Percentiles rank a stretch among this genome's conserved stretches.
Evolutionary conservation across 768 basidiomycete species (phyloP).

Genomic region (Tylopilus plumbeoviolaceoides): DNA sequence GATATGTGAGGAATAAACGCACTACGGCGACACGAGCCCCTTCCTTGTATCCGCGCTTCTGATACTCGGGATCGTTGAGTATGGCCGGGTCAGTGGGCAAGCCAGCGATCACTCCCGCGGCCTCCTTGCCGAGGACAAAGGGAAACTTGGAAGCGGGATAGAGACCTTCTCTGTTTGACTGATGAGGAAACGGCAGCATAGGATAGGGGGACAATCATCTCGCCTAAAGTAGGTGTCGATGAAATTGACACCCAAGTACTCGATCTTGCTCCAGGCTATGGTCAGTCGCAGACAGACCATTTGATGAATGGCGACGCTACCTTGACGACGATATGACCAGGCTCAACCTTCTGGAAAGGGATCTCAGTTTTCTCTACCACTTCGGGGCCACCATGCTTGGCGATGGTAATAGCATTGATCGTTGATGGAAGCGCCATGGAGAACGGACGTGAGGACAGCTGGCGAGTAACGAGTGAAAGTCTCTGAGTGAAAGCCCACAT

Average conservation of each 20-base stretch:
- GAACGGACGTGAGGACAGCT: conserved; percentile 26
- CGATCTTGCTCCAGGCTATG: conserved; percentile 39
- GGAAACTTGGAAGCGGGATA: conserved; percentile 61
- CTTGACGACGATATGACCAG: conserved; percentile 53
- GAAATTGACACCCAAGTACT: conserved; percentile 83
- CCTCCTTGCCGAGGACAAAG: conserved; percentile 71
- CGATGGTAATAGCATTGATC: conserved; percentile 69
- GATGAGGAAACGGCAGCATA: background rate
- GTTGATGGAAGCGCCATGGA: conserved; percentile 55
- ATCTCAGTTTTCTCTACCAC: conserved; percentile 64
- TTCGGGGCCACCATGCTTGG: conserved; percentile 71
- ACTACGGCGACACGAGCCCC: conserved; percentile 77
- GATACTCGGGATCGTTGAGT: conserved; percentile 56
- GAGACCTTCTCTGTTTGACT: conserved; percentile 49
- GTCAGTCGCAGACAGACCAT: background rate
- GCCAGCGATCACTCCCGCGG: conserved; percentile 68
- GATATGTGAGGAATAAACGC: conserved; percentile 20
- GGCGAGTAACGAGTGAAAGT: conserved; percentile 26
- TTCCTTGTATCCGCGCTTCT: conserved; percentile 58
- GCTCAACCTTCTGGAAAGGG: conserved; percentile 62
- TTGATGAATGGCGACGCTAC: conserved; percentile 8
- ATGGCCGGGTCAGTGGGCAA: conserved; percentile 66
- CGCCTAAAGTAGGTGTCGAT: conserved; percentile 82
- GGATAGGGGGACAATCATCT: conserved; percentile 10
- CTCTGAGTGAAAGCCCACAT: conserved; percentile 15